Evolutionary conservation across 768 basidiomycete genomes (phyloP), one percentile per base, ranked within the genome.

Genomic region (Trametes punicea): DNA sequence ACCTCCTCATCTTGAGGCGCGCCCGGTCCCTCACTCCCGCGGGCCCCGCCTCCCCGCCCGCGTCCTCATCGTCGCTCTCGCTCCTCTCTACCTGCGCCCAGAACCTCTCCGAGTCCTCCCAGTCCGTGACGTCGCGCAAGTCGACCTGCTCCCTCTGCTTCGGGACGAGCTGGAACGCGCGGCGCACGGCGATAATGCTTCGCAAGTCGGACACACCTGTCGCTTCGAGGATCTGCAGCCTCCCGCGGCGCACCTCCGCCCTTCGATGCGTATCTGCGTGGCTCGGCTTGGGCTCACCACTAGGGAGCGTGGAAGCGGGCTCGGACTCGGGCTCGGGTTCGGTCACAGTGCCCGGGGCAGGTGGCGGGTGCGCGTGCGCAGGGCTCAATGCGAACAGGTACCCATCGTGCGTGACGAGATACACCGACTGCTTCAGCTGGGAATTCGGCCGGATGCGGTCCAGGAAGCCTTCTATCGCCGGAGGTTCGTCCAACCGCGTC

Each of bases 401-500:
- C 5, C 90, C 88, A 50, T 85, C 79, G 64, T 93, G 89, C 6
- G 82, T 82, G 25, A 80, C 72, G 34, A 94, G 75, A 70, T 93
- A 95, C 13, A 87, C 64, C 3, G 76, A 75, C 53, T 87, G 81
- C 50, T 77, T 82, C 26, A 69, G 67, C 57, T 83, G 81, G 18
- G 80, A 74, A 61, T 81, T 83, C 2, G 82, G 77, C 59, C 75
- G 79, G 63, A 90, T 77, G 44, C 85, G 84, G 57, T 89, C 81
- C 39, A 95, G 73, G 70, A 90, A 97, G 2, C 95, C 95, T 71
- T 98, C 95, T 44, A 96, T 75, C 0, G 83, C 80, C 0, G 86
- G 84, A 2, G 95, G 95, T 63, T 95, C 91, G 30, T 80, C 70
- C 16, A 94, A 65, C 33, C 68, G 72, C 15, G 70, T 76, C 9